These are phyloP conservation scores for Trypanosoma scelopori DNA, from an alignment of 208 protist genomes.

Conservation along the genomic window DNA sequence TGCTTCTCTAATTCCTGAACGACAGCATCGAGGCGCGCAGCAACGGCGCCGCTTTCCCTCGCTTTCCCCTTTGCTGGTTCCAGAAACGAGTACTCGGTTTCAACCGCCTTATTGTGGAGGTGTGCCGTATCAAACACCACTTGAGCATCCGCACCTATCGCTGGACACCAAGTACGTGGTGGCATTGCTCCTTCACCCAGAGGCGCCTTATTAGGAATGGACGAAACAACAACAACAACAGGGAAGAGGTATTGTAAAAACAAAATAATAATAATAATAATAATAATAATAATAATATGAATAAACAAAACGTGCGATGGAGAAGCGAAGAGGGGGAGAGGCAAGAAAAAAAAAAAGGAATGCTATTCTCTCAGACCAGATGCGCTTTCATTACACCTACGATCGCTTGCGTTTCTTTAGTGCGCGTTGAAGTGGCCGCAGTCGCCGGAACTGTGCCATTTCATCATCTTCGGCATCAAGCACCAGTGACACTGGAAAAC, in stretches of 20 bases:
- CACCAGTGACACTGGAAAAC: slow-evolving; percentile 43
- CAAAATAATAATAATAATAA: slow-evolving; percentile 16
- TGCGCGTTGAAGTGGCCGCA: slow-evolving; percentile 27
- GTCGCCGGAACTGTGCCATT: slow-evolving; percentile 27
- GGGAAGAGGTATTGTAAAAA: not conserved
- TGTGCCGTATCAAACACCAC: slow-evolving; percentile 26
- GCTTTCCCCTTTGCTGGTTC: slow-evolving; percentile 6
- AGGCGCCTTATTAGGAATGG: too few relatives aligned
- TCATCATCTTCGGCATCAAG: slow-evolving; percentile 31
- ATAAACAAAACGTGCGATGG: too few relatives aligned
- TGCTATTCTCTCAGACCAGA: slow-evolving; percentile 3
- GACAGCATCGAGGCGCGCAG: slow-evolving; percentile 43
- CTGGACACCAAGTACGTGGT: slow-evolving; percentile 44
- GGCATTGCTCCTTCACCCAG: slow-evolving; percentile 2
- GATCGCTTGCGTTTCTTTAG: slow-evolving; percentile 43
- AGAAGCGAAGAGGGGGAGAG: slow-evolving; percentile 6
- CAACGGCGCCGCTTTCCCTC: slow-evolving; percentile 43
- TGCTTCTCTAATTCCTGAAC: slow-evolving; percentile 31
- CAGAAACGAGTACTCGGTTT: not conserved
- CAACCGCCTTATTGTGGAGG: not conserved
- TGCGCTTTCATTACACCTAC: not conserved
- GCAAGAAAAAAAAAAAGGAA: slow-evolving; percentile 17
- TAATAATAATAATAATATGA: slow-evolving; percentile 20
- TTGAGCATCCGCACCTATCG: slow-evolving; percentile 16
- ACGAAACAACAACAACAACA: slow-evolving; percentile 3